Percentiles rank a stretch among this genome's conserved stretches.
Evolutionary conservation across 441 rosid species (phyloP).

Genomic region (Viola pubescens): DNA sequence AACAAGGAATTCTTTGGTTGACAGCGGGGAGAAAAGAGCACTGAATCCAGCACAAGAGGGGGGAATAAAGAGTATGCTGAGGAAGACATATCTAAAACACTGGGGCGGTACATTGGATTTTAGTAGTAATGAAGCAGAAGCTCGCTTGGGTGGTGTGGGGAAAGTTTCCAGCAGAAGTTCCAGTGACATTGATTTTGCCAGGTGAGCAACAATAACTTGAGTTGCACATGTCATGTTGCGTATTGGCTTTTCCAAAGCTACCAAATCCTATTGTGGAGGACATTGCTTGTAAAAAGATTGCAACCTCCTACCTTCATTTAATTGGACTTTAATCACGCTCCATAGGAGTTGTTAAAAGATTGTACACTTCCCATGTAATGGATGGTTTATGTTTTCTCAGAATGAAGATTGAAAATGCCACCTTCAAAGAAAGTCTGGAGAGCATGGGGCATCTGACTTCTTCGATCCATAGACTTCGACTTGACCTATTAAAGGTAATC

Average conservation of each 20-base stretch:
- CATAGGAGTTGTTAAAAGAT: background rate
- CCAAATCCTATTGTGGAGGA: background rate
- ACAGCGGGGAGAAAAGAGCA: slow-evolving; percentile 27
- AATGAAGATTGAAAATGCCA: slow-evolving; percentile 83
- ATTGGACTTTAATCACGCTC: background rate
- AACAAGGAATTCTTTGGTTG: slow-evolving; percentile 30
- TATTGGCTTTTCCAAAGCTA: background rate
- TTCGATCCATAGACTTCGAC: slow-evolving; percentile 72
- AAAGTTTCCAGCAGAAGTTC: slow-evolving; percentile 26
- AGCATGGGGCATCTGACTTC: slow-evolving; percentile 76
- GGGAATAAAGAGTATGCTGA: slow-evolving; percentile 64
- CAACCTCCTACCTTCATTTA: background rate
- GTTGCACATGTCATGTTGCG: background rate
- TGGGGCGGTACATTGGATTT: slow-evolving; percentile 54
- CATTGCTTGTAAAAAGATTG: background rate
- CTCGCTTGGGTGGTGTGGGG: slow-evolving; percentile 33
- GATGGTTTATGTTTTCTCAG: slow-evolving; percentile 31
- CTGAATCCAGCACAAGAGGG: slow-evolving; percentile 51
- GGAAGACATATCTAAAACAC: slow-evolving; percentile 70
- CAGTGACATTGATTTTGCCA: slow-evolving; percentile 54
- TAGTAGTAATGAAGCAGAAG: slow-evolving; percentile 44
- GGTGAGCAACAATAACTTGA: slow-evolving; percentile 38
- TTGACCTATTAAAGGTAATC: slow-evolving; percentile 66
- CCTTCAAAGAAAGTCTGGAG: slow-evolving; percentile 79
- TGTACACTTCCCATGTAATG: background rate